phyloP scores from a whole-genome alignment of 768 basidiomycete species.

The Amanita brunnescens region DNA sequence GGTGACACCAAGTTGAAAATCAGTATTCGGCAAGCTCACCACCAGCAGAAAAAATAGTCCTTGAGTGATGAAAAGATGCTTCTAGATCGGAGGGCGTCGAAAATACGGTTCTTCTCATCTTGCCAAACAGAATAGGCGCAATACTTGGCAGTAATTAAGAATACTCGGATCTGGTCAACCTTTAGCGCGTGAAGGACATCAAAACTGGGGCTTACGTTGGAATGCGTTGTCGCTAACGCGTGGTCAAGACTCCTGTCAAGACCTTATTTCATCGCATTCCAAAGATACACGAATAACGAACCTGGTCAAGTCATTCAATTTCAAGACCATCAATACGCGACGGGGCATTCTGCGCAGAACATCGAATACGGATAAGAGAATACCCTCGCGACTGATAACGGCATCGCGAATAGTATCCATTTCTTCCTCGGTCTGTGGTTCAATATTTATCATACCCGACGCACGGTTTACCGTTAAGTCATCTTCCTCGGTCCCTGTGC shows the following conservation, averaged over 20 bases:
- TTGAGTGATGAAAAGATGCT: slow-evolving; percentile 43
- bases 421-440: slow-evolving; percentile 66
- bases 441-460: slow-evolving; percentile 68
- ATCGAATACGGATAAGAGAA: slow-evolving; percentile 80
- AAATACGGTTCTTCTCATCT: slow-evolving; percentile 46
- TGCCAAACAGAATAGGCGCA: slow-evolving; percentile 76
- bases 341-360: slow-evolving; percentile 81
- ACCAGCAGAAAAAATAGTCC: slow-evolving; percentile 57
- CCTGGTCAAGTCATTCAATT: slow-evolving; percentile 81
- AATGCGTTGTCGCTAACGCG: slow-evolving; percentile 82
- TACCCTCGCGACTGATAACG: slow-evolving; percentile 72
- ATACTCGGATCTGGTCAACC: slow-evolving; percentile 62
- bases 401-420: slow-evolving; percentile 76
- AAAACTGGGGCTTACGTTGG: slow-evolving; percentile 38
- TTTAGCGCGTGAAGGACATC: neutral
- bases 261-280: slow-evolving; percentile 5
- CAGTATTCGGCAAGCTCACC: slow-evolving; percentile 36
- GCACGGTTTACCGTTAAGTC: slow-evolving; percentile 46
- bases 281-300: slow-evolving; percentile 15
- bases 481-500: slow-evolving; percentile 37
- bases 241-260: slow-evolving; percentile 63
- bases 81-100: slow-evolving; percentile 35
- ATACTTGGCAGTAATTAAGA: slow-evolving; percentile 85
- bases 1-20: slow-evolving; percentile 1
- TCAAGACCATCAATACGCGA: slow-evolving; percentile 75